Conservation (phyloP, 1,284 basidiomycete genomes). For the Puccinia horiana region DNA sequence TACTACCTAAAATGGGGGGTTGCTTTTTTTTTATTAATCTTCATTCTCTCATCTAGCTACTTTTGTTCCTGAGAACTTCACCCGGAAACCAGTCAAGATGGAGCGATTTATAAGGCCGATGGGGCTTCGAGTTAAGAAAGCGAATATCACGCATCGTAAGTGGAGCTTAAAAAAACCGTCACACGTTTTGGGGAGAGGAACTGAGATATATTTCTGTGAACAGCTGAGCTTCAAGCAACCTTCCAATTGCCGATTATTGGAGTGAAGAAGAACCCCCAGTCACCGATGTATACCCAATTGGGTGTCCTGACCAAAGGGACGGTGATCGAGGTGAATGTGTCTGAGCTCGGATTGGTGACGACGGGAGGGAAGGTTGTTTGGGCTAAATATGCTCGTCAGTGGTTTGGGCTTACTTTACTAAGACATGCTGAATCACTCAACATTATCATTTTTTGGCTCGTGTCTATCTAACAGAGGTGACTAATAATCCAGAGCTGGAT, state of each 20-base stretch:
- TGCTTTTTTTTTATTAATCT: neutral
- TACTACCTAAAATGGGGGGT: neutral
- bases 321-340: constrained; percentile 96
- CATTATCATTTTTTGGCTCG: too few species aligned
- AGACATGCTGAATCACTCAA: too few species aligned
- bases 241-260: constrained; percentile 98
- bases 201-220: neutral
- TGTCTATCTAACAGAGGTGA: constrained; percentile 20
- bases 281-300: constrained; percentile 76
- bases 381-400: constrained; percentile 61
- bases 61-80: constrained; percentile 74
- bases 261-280: constrained; percentile 99
- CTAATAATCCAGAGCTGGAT: constrained; percentile 69
- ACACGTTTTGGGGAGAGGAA: neutral
- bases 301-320: constrained; percentile 99
- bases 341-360: constrained; percentile 96
- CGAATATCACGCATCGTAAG: constrained; percentile 97
- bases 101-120: constrained; percentile 97
- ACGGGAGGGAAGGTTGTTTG: constrained; percentile 86
- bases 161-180: neutral
- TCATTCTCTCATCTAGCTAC: constrained; percentile 31
- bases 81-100: constrained; percentile 97
- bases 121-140: constrained; percentile 96
- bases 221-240: constrained; percentile 94
- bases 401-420: neutral